phyloP scores from a whole-genome alignment of 202 grass and related monocot species.

The Carex arenaria region DNA sequence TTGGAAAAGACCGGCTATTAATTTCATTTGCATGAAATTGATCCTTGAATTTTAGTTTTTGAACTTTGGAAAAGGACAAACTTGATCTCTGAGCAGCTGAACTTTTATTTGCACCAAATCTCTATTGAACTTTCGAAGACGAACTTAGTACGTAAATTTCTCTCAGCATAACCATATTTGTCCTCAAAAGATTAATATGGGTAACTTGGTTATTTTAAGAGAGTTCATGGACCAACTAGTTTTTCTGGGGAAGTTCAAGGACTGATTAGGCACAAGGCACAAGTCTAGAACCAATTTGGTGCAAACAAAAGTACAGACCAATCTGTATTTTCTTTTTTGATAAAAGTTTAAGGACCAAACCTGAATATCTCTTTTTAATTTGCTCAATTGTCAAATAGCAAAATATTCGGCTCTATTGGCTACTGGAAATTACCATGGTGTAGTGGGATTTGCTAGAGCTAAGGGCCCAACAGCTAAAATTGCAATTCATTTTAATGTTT shows the following conservation, averaged over 20 bases:
- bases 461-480: constrained; percentile 78
- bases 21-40: not conserved
- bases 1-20: not conserved
- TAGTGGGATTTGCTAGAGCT: constrained; percentile 90
- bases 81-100: not conserved
- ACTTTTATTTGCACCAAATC: not conserved
- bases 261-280: not conserved
- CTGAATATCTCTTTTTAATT: not conserved
- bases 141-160: not conserved
- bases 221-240: not conserved
- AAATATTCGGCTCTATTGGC: constrained; percentile 82
- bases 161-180: not conserved
- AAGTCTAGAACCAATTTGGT: not conserved
- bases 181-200: not conserved
- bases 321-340: not conserved
- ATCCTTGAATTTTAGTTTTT: not conserved
- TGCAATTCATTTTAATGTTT: too few relatives aligned
- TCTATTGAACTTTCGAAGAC: not conserved
- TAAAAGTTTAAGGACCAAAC: not conserved
- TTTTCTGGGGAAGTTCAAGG: not conserved
- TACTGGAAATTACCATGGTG: constrained; percentile 96
- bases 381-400: constrained; percentile 40
- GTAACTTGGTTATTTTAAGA: not conserved
- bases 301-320: not conserved
- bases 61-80: not conserved